These are phyloP conservation scores for Haplosporangium sp. DNA, from an alignment of 371 early-diverging fungal genomes.

Conservation along the genomic window DNA sequence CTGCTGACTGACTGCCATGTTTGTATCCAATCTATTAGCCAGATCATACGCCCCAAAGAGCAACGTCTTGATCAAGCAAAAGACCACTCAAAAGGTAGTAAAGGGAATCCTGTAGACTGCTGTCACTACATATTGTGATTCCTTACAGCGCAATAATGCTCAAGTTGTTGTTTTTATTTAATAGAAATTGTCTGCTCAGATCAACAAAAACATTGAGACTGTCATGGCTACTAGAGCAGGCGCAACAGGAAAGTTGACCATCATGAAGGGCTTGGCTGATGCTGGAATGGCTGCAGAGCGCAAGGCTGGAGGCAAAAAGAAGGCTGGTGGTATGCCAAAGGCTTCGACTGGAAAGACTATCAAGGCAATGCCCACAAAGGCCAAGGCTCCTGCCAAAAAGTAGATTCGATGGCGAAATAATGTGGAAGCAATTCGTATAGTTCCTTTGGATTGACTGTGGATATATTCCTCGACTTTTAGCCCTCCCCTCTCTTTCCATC, in stretches of 20 bases:
- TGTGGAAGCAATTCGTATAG: neutral
- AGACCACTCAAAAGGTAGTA: constrained; percentile 63
- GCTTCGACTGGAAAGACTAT: constrained; percentile 33
- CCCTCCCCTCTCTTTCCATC: neutral
- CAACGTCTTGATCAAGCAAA: constrained; percentile 66
- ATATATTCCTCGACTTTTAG: neutral
- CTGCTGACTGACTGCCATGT: neutral
- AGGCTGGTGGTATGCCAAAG: constrained; percentile 55
- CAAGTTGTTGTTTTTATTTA: neutral
- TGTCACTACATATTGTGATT: neutral
- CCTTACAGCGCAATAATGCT: neutral
- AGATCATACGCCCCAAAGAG: constrained; percentile 71
- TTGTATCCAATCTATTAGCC: constrained; percentile 39
- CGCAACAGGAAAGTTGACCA: constrained; percentile 77
- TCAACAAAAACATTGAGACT: constrained; percentile 72
- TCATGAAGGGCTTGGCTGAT: constrained; percentile 74
- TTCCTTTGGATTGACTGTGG: neutral
- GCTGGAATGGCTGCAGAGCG: constrained; percentile 56
- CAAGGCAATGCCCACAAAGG: constrained; percentile 46
- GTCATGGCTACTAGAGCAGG: constrained; percentile 77
- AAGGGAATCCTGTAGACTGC: neutral
- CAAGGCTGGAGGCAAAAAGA: constrained; percentile 54
- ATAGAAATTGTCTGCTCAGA: constrained; percentile 71
- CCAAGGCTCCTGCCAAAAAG: constrained; percentile 47
- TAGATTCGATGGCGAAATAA: neutral